These are phyloP conservation scores for Beauveria varroae DNA, from an alignment of 2,329 filamentous ascomycete genomes.

Conservation along the genomic window DNA sequence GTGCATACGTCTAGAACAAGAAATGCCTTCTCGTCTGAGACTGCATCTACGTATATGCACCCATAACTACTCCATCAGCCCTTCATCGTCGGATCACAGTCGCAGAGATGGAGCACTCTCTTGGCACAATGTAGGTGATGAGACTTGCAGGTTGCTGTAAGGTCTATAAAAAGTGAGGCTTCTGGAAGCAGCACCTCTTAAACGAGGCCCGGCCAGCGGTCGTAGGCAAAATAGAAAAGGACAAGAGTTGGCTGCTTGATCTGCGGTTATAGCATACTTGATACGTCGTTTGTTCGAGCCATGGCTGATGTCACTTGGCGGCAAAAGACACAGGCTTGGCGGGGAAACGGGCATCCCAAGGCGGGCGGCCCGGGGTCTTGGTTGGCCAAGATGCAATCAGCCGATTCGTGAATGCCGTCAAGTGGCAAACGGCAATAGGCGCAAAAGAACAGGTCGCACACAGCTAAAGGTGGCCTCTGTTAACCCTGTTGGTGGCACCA, in stretches of 20 bases:
- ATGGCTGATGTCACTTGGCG: constrained; percentile 10
- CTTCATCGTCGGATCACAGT: too few species aligned
- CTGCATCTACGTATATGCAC: neutral
- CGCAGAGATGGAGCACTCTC: neutral
- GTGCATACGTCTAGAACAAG: neutral
- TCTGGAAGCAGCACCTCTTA: neutral
- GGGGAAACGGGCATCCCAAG: neutral
- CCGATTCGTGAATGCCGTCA: constrained; percentile 6
- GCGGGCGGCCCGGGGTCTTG: neutral
- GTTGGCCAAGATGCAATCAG: neutral
- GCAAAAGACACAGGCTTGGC: constrained; percentile 5
- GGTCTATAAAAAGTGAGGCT: neutral
- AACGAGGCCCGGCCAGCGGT: neutral
- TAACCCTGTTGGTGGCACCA: neutral
- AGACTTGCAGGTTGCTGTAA: neutral
- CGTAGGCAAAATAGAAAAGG: too few species aligned
- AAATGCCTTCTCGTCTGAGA: neutral
- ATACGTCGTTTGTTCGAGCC: neutral
- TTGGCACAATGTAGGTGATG: neutral
- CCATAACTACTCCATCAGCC: neutral
- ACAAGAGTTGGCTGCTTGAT: too few species aligned
- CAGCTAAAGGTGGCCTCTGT: neutral
- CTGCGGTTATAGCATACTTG: too few species aligned
- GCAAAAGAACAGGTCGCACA: neutral
- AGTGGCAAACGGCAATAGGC: neutral